phyloP scores from a whole-genome alignment of 179 eudicot genomes.

The Vitellaria paradoxa region DNA sequence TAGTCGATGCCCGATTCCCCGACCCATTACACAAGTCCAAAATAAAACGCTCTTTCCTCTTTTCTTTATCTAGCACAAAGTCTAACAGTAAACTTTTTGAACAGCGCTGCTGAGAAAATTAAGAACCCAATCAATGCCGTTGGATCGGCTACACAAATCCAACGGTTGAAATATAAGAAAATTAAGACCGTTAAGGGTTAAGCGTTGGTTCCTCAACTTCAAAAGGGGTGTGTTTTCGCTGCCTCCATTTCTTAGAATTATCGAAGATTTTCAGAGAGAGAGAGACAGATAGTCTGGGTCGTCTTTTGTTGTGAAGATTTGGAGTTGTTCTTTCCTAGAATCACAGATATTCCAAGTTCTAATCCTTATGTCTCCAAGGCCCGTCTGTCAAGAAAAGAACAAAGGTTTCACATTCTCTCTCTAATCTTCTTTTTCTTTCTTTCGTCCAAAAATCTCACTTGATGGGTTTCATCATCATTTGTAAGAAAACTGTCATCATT shows the following conservation, averaged over 20 bases:
- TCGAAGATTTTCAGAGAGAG: slow-evolving; percentile 6
- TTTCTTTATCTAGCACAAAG: too few relatives aligned
- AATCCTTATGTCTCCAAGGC: slow-evolving; percentile 29
- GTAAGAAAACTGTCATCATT: too few relatives aligned
- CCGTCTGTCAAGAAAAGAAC: slow-evolving; percentile 23
- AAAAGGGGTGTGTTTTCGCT: slow-evolving; percentile 8
- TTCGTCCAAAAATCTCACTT: not conserved
- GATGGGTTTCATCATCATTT: too few relatives aligned
- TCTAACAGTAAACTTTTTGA: not conserved
- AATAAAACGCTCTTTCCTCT: too few relatives aligned
- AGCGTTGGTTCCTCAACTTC: slow-evolving; percentile 24
- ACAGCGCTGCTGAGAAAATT: slow-evolving; percentile 2
- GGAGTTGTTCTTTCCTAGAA: not conserved
- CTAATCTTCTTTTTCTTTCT: too few relatives aligned
- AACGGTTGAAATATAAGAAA: slow-evolving; percentile 22
- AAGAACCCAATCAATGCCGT: slow-evolving; percentile 27
- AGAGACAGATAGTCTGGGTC: slow-evolving; percentile 16
- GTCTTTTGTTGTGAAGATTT: slow-evolving; percentile 8
- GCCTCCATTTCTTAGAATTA: not conserved
- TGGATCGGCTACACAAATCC: slow-evolving; percentile 17
- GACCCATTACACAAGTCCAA: too few relatives aligned
- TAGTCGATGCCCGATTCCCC: too few relatives aligned
- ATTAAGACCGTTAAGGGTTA: slow-evolving; percentile 31
- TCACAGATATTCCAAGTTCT: slow-evolving; percentile 4
- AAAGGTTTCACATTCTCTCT: slow-evolving; percentile 8